Base-by-base conservation (phyloP, 108 stramenopile genomes). In the Bacterosira constricta region DNA sequence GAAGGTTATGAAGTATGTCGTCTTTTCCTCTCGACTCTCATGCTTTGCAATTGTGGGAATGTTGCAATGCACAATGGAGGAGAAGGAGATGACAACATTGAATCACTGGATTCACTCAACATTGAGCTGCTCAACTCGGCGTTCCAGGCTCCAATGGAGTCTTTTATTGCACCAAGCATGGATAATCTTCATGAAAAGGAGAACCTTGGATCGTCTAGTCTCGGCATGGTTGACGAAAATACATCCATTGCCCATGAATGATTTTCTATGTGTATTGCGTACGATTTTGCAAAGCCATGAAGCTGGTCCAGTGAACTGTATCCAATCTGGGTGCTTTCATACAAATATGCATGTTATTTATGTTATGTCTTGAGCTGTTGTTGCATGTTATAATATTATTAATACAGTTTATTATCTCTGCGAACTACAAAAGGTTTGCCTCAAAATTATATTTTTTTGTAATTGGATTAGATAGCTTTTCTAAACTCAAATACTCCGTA, bases 31-130 rank as follows among this genome's bases (percentile, higher is more conserved):
- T 93, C 97, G 6, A 92, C 93, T 15, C 82, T 99, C 15, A 96
- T 91, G 86, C 93, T 99, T 31, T 92, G 92, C 12, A 98, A 98
- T 69, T 67, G 83, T 47, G 97, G 97, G 8, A 98, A 98, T 75
- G 42, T 99, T 0, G 51, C 60, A 21, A 74, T 97, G n/a, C 56
- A 69, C 50, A 86, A 90, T 63, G 67, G 72, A 18, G 70, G 73
- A 21, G 69, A 76, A 31, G 85, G 80, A 39, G 84, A 79, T 20
- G 82, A 75, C 8, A 51, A 71, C 6, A 55, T 86, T 27, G 73
- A 59, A 9, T 29, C 55, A 27, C 25, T 32, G 10, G 86, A 83
- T 29, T 56, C 73, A n/a, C 88, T 97, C 27, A 52, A 85, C 38
- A 61, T 97, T 7, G 82, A 92, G 66, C 84, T 96, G 21, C 65